phyloP scores from a whole-genome alignment of 228 moss, liverwort and hornwort species.

The Sphagnum magellanicum region DNA sequence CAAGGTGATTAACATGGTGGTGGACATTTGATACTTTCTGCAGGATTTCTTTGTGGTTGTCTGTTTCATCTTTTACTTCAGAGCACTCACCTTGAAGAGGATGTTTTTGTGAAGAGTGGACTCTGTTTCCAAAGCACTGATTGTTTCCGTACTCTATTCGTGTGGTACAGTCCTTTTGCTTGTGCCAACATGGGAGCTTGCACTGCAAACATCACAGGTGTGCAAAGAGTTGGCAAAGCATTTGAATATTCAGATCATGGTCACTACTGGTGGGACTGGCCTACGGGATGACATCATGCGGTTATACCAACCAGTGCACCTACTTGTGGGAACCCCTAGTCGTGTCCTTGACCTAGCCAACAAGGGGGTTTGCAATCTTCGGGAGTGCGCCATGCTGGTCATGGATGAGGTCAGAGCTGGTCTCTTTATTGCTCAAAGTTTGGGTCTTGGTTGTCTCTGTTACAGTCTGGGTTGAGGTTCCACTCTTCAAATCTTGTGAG shows the following conservation, averaged over 20 bases:
- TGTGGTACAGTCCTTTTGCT: slow-evolving; percentile 64
- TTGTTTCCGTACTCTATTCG: background rate
- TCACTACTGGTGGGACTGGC: slow-evolving; percentile 97
- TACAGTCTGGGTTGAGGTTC: no score
- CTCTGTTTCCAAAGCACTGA: background rate
- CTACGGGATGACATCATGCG: slow-evolving; percentile 99
- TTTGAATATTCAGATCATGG: slow-evolving; percentile 99
- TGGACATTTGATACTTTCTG: no score
- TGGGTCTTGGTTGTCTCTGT: slow-evolving; percentile 21
- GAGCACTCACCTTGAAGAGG: no score
- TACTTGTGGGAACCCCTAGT: slow-evolving; percentile 93
- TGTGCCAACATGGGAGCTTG: slow-evolving; percentile 96
- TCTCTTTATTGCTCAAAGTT: slow-evolving; percentile 41
- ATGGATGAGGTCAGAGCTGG: slow-evolving; percentile 77
- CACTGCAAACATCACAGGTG: slow-evolving; percentile 98
- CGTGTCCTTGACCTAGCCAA: slow-evolving; percentile 94
- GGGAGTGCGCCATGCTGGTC: slow-evolving; percentile 94
- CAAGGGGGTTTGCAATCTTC: slow-evolving; percentile 94
- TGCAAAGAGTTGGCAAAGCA: slow-evolving; percentile 99
- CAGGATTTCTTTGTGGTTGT: no score
- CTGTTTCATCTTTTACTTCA: no score
- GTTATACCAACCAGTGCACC: slow-evolving; percentile 97
- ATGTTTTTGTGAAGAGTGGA: no score
- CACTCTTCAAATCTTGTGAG: no score
- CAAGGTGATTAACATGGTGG: slow-evolving; percentile 42